Base-by-base conservation (phyloP, 768 basidiomycete species). In the Hericium coralloides region DNA sequence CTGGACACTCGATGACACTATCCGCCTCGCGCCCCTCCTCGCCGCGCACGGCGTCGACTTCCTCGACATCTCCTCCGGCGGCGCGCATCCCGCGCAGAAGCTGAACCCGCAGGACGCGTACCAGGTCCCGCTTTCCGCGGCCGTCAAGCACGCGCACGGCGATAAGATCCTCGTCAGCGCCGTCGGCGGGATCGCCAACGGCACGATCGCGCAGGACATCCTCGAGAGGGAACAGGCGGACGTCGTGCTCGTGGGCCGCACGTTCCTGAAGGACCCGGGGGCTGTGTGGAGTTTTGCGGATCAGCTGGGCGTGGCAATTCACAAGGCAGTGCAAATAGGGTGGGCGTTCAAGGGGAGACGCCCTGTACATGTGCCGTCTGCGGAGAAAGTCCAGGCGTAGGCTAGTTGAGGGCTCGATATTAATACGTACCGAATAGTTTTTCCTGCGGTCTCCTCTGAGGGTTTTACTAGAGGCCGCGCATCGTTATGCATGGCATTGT, bases 1-100 rank as follows among this genome's bases (percentile, higher is more conserved):
- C 6, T 89, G 90, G 88, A 76, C 78, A 14, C 60, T 79, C 1
- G 81, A 86, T 65, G 89, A 91, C 65, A 87, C 84, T 2, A 79
- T 79, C 22, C 71, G 76, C 36, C 72, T 91, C 22, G 79, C 82
- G 1, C 70, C 73, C n/a, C 76, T 83, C 60, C 76, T 92, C 17
- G 74, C 73, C n/a, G 76, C 79, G 15, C 76, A 81, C 45, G 88
- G 88, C 4, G 78, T 92, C 53, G 90, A 92, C 67, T 72, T 92
- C 38, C 69, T 92, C 49, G 89, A 92, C 61, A 78, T 88, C 37
- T 85, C 83, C 4, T 76, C 77, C 0, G 88, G 83, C 4, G 91
- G 89, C 1, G 80, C 76, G 53, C 71, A 76, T 55, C 65, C 74
- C 1, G 63, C 65, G 39, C 79, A 80, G 56, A 41, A 48, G 26